Evolutionary conservation across 805 yeast species (phyloP), one percentile per base, ranked within the genome.

Genomic region (Ogataea trehaloabstinens): DNA sequence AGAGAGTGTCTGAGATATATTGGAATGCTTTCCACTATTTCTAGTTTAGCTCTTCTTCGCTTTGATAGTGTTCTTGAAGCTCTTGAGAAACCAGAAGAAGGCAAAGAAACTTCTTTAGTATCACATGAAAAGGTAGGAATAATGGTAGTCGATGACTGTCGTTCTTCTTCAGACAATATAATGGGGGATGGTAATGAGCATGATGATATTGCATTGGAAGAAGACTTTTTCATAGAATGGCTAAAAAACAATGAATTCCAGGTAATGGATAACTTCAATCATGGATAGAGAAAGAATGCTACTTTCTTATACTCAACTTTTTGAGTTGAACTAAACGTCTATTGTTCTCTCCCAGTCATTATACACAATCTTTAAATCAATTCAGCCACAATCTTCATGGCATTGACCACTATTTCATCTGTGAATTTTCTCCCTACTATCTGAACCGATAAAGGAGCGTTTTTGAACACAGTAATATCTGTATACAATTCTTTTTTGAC

Each of bases 381-480:
- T 13, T 17, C n/a, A 4, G 36, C 24, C 7, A 37, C 20, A n/a
- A 37, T 27, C 20, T 37, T 31, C 41, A 37, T 37, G n/a, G 41
- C 41, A n/a, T 25, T 13, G 11, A 37, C 24, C 6, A 37, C 41
- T 11, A 19, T 12, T 25, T 81, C 87, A 45, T 81, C 87, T 46
- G 76, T 71, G 21, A 68, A 66, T 40, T 76, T 67, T 43, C 70
- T 66, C 18, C 83, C 80, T 4, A 78, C 75, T 20, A 81, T 61
- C 55, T 80, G 86, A 13, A 81, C 63, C 6, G 78, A 73, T 8
- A 77, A 80, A 0, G 85, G 80, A 18, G 80, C 76, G 6, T 82
- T 85, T 46, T 76, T 69, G 56, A 70, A 64, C 32, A 13, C 32
- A 13, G 18, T n/a, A 12, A 37, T 24, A 25, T 37, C 32, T 4